These are phyloP conservation scores for Acacia melanoxylon DNA, from an alignment of 306 rosid species.

Conservation along the genomic window DNA sequence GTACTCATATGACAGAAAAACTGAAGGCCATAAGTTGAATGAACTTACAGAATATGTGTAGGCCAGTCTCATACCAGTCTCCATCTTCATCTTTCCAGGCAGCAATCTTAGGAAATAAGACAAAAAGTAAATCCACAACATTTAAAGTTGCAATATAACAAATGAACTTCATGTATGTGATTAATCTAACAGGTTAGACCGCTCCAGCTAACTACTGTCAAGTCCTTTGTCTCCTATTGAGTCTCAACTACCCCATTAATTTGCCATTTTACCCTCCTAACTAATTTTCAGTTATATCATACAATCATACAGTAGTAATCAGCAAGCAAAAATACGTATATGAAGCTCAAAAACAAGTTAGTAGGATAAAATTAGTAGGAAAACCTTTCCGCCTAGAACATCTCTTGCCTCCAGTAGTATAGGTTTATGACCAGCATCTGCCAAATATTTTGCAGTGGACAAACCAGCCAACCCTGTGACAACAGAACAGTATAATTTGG, in stretches of 20 bases:
- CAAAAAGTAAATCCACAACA: conserved; percentile 17
- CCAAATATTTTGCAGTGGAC: conserved; percentile 93
- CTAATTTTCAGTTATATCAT: neutral
- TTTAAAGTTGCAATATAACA: conserved; percentile 13
- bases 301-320: neutral
- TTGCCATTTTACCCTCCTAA: neutral
- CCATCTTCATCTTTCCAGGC: conserved; percentile 99
- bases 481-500: conserved; percentile 5
- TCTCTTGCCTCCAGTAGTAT: conserved; percentile 88
- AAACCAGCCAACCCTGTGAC: conserved; percentile 90
- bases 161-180: conserved; percentile 11
- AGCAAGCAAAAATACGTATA: conserved; percentile 20
- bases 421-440: conserved; percentile 98
- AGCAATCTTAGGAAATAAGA: conserved; percentile 63
- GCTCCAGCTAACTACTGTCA: neutral
- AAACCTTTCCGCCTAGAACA: conserved; percentile 98
- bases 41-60: conserved; percentile 93
- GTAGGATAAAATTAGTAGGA: conserved; percentile 38
- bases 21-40: neutral
- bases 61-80: conserved; percentile 98
- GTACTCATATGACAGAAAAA: conserved; percentile 11
- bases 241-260: neutral
- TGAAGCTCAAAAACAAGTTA: conserved; percentile 18
- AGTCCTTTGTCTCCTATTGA: neutral
- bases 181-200: neutral